These are phyloP conservation scores for Penicillium sp. DNA, from an alignment of 2,329 filamentous ascomycete genomes.

Conservation along the genomic window DNA sequence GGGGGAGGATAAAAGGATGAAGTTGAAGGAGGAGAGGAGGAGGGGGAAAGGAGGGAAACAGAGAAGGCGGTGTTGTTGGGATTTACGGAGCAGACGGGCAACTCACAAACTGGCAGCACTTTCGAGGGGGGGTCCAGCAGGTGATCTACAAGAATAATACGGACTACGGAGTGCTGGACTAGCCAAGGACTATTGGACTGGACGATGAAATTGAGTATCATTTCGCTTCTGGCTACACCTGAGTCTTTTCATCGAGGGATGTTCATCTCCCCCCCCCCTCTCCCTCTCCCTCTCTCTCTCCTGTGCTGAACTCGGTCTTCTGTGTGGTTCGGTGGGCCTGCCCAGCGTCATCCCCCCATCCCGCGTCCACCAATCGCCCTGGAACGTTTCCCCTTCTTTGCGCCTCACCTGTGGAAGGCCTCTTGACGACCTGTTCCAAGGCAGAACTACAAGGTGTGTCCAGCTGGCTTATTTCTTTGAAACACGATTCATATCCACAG, in stretches of 20 bases:
- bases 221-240: neutral
- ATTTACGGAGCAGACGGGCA: slow-evolving; percentile 27
- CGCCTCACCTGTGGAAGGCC: slow-evolving; percentile 22
- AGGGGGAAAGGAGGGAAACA: slow-evolving; percentile 25
- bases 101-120: slow-evolving; percentile 8
- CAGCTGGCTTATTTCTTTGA: neutral
- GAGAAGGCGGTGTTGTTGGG: slow-evolving; percentile 35
- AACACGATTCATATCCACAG: neutral
- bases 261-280: neutral
- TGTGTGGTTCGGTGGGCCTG: slow-evolving; percentile 47
- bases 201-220: neutral
- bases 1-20: slow-evolving; percentile 16
- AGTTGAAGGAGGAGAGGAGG: slow-evolving; percentile 9
- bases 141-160: neutral
- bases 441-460: slow-evolving; percentile 8
- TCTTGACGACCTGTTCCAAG: slow-evolving; percentile 11
- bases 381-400: slow-evolving; percentile 14
- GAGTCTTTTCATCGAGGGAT: neutral
- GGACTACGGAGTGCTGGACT: neutral
- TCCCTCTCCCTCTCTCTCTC: neutral
- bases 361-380: slow-evolving; percentile 40
- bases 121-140: neutral
- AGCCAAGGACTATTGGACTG: neutral
- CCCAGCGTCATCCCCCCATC: slow-evolving; percentile 44
- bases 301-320: slow-evolving; percentile 23